A percentile compares a stretch with the other conserved stretches of the same genome.
phyloP scores from a whole-genome alignment of 2,329 filamentous ascomycete genomes.

The Chalaropsis thielavioides region DNA sequence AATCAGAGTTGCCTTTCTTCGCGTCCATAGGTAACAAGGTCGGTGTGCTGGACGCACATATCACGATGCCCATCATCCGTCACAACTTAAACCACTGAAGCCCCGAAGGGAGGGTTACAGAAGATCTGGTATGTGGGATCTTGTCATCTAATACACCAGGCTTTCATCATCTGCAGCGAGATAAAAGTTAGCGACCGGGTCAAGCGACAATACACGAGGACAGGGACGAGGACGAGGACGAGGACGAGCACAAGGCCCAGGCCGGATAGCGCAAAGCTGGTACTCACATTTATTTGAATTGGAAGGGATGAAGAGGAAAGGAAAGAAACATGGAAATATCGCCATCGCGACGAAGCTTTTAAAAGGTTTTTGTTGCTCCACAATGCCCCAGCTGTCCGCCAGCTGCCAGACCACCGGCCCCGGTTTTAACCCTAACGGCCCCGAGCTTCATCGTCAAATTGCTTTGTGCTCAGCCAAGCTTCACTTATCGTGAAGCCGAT shows the following conservation, averaged over 20 bases:
- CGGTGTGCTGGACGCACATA: slow-evolving; percentile 98
- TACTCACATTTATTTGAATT: slow-evolving; percentile 93
- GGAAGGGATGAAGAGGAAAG: slow-evolving; percentile 74
- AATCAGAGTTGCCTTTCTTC: slow-evolving; percentile 92
- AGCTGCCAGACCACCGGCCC: neutral
- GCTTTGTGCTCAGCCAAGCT: neutral
- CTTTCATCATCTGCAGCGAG: slow-evolving; percentile 86
- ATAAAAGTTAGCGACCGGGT: slow-evolving; percentile 24
- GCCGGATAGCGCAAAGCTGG: slow-evolving; percentile 18
- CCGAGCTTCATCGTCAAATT: neutral
- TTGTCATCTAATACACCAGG: slow-evolving; percentile 87
- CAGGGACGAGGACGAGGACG: neutral
- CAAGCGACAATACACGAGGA: slow-evolving; percentile 6
- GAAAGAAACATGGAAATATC: slow-evolving; percentile 27
- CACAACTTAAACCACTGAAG: slow-evolving; percentile 70
- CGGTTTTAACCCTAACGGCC: slow-evolving; percentile 7
- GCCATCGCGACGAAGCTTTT: slow-evolving; percentile 6
- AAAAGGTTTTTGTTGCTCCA: slow-evolving; percentile 10
- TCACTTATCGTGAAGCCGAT: neutral
- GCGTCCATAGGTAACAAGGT: slow-evolving; percentile 99
- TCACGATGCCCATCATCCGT: slow-evolving; percentile 62
- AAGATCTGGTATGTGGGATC: slow-evolving; percentile 47
- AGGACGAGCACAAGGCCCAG: no score
- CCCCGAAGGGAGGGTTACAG: slow-evolving; percentile 75
- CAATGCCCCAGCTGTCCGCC: neutral